Percentiles rank a stretch among this genome's conserved stretches.
Conservation (phyloP, 106 monocot species). For the Amphibolis antarctica region DNA sequence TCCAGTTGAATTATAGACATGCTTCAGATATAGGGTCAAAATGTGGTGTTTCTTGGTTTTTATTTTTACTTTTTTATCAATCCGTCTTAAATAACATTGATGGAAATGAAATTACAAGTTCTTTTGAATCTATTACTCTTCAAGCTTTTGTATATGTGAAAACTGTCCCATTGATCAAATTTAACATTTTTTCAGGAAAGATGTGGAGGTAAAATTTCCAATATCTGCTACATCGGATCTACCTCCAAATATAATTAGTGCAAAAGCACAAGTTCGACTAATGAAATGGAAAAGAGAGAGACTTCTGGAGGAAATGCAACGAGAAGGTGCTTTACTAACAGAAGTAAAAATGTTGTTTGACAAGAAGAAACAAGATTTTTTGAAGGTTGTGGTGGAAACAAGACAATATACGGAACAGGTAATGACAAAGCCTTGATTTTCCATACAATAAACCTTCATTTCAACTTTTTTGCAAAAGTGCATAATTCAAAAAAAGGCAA, state of each 20-base stretch:
- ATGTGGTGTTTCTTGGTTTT: too few species aligned
- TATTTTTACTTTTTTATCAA: too few species aligned
- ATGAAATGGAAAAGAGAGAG: constrained; percentile 61
- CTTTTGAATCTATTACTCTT: too few species aligned
- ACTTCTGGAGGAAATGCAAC: constrained; percentile 46
- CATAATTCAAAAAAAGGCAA: too few species aligned
- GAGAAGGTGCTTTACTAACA: constrained; percentile 45
- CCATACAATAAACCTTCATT: too few species aligned
- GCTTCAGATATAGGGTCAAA: too few species aligned
- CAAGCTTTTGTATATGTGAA: too few species aligned
- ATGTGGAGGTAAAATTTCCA: constrained; percentile 50
- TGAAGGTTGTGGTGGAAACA: constrained; percentile 17
- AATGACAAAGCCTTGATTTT: not conserved
- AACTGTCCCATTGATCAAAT: too few species aligned
- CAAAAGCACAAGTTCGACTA: constrained; percentile 44
- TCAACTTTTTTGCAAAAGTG: too few species aligned
- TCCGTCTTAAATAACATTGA: too few species aligned
- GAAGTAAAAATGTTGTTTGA: constrained; percentile 32
- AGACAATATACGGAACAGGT: constrained; percentile 24
- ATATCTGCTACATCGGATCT: constrained; percentile 19
- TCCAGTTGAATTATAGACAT: too few species aligned
- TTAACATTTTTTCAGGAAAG: constrained; percentile 20
- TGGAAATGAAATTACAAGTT: too few species aligned
- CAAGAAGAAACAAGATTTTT: constrained; percentile 31
- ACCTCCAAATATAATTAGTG: constrained; percentile 27